Evolutionary conservation across 192 early-diverging fungal genomes (phyloP).

Genomic region (Coemansia sp.): DNA sequence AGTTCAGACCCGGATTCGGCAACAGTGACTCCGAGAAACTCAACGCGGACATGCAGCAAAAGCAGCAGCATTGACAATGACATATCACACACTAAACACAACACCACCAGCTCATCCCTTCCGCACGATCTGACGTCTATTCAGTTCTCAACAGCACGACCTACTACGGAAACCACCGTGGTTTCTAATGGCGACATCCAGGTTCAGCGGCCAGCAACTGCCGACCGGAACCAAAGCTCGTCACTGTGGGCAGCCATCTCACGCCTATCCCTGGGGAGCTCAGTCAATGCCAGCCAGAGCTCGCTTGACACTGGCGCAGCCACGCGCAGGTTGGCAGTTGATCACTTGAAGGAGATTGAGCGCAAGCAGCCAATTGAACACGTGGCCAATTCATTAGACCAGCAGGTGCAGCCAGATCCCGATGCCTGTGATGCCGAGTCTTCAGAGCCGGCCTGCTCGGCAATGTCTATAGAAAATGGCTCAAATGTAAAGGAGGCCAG

Average conservation of each 20-base stretch:
- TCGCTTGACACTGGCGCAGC: slow-evolving; percentile 4
- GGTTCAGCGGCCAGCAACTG: background rate
- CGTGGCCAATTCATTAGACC: slow-evolving; percentile 9
- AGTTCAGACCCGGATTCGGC: background rate
- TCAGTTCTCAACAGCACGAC: background rate
- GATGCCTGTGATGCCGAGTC: too few relatives aligned
- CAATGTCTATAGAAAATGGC: too few relatives aligned
- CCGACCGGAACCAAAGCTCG: background rate
- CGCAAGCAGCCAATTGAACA: slow-evolving; percentile 6
- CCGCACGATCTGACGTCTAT: background rate
- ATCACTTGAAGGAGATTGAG: slow-evolving; percentile 19
- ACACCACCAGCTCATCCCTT: background rate
- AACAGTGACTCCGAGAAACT: slow-evolving; percentile 5
- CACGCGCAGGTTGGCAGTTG: slow-evolving; percentile 13
- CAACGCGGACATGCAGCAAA: slow-evolving; percentile 3
- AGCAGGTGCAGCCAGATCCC: background rate
- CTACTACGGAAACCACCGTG: too few relatives aligned
- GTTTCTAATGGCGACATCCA: background rate
- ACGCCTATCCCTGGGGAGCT: slow-evolving; percentile 10
- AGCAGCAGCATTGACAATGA: slow-evolving; percentile 6
- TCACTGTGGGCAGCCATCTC: slow-evolving; percentile 21
- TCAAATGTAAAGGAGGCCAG: too few relatives aligned
- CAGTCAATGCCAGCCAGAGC: slow-evolving; percentile 9
- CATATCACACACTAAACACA: background rate
- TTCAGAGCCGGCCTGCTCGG: too few relatives aligned